Conservation (phyloP, 2,329 filamentous ascomycete genomes). For the Pseudocercospora musae region DNA sequence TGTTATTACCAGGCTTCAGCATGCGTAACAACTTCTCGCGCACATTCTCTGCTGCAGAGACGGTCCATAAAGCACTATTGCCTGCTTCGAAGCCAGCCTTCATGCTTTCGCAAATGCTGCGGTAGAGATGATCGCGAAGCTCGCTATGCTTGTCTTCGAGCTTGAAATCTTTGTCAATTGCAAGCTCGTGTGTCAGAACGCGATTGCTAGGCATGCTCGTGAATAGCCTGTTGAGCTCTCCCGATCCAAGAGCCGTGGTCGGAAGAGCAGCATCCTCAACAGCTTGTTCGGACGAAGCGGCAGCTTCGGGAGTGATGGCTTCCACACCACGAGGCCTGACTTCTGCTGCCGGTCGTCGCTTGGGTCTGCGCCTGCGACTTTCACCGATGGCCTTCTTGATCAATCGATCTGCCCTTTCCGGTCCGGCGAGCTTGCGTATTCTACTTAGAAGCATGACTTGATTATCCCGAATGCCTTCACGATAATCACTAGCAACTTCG, state of each 20-base stretch:
- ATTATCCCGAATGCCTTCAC: slow-evolving; percentile 75
- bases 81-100: slow-evolving; percentile 61
- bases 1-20: slow-evolving; percentile 66
- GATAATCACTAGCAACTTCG: slow-evolving; percentile 71
- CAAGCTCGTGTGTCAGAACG: slow-evolving; percentile 72
- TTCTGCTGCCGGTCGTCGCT: slow-evolving; percentile 66
- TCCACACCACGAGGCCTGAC: slow-evolving; percentile 63
- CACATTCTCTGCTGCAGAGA: slow-evolving; percentile 68
- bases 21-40: slow-evolving; percentile 69
- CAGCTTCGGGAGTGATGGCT: slow-evolving; percentile 15
- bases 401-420: slow-evolving; percentile 66
- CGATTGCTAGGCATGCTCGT: slow-evolving; percentile 69
- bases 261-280: slow-evolving; percentile 21
- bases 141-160: slow-evolving; percentile 60
- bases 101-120: slow-evolving; percentile 60
- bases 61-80: slow-evolving; percentile 64
- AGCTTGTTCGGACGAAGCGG: slow-evolving; percentile 18
- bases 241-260: slow-evolving; percentile 27
- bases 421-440: slow-evolving; percentile 73
- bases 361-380: slow-evolving; percentile 61
- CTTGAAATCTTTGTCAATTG: slow-evolving; percentile 74
- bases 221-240: slow-evolving; percentile 52
- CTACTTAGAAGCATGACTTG: slow-evolving; percentile 74
- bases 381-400: slow-evolving; percentile 73
- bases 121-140: slow-evolving; percentile 57